Conservation (phyloP, 2,329 filamentous ascomycete species). For the Gaeumannomyces sp. region DNA sequence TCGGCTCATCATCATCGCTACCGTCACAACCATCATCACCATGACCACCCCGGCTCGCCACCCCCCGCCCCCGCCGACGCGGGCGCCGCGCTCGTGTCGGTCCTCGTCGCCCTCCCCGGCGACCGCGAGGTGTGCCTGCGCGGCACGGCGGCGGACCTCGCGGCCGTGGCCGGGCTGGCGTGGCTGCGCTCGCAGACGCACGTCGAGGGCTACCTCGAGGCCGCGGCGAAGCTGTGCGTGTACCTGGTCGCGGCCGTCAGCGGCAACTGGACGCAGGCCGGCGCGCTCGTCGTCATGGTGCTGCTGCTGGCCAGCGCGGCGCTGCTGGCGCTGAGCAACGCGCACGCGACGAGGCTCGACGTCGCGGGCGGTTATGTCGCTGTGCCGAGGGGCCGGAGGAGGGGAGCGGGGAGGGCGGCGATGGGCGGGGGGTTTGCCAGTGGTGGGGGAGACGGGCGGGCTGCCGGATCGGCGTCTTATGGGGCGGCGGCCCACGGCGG, state of each 20-base stretch:
- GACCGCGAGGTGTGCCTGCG: slow-evolving; percentile 46
- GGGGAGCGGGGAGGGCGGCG: slow-evolving; percentile 2
- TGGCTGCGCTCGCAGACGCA: slow-evolving; percentile 49
- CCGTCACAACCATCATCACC: no score
- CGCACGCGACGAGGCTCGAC: slow-evolving; percentile 36
- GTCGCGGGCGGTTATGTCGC: slow-evolving; percentile 43
- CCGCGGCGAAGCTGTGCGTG: slow-evolving; percentile 48
- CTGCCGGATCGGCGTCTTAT: no score
- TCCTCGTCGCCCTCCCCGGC: slow-evolving; percentile 46
- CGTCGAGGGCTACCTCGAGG: slow-evolving; percentile 45
- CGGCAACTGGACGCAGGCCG: slow-evolving; percentile 47
- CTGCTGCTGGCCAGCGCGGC: slow-evolving; percentile 47
- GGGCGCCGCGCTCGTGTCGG: slow-evolving; percentile 28
- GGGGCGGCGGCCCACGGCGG: slow-evolving; percentile 5
- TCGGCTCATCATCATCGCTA: no score
- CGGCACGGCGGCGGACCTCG: slow-evolving; percentile 49
- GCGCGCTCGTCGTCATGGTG: slow-evolving; percentile 43
- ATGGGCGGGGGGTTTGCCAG: not conserved
- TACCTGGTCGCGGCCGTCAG: slow-evolving; percentile 50
- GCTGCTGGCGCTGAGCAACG: slow-evolving; percentile 48
- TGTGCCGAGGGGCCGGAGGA: slow-evolving; percentile 17
- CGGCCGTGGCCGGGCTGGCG: slow-evolving; percentile 49
- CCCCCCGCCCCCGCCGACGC: slow-evolving; percentile 12
- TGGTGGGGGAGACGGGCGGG: not conserved
- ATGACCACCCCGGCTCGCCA: slow-evolving; percentile 6